Evolutionary conservation across 164 flowering plant genomes (phyloP).

Genomic region (Magnolia kwangsiensis): DNA sequence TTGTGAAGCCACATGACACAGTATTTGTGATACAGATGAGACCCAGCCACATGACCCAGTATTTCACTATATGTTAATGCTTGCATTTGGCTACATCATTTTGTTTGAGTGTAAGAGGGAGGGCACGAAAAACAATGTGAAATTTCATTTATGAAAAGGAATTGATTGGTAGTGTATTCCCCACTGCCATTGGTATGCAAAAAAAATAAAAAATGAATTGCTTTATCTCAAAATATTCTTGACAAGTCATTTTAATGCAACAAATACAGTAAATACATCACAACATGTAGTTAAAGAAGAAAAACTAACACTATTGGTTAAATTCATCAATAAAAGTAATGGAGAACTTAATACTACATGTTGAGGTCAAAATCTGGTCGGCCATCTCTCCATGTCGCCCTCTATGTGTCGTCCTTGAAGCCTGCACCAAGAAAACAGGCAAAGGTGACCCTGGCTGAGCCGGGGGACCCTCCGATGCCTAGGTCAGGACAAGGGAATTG

Average conservation of each 20-base stretch:
- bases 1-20: no score
- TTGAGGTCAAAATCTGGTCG: no score
- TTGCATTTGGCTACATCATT: background rate
- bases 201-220: no score
- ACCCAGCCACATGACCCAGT: no score
- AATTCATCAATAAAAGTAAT: conserved; percentile 1
- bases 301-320: background rate
- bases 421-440: no score
- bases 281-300: background rate
- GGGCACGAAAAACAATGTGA: conserved; percentile 1
- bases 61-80: background rate
- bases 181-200: background rate
- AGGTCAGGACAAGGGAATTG: no score
- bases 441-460: no score
- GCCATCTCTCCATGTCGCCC: no score
- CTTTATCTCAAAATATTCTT: background rate
- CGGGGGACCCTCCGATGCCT: no score
- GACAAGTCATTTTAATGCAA: background rate
- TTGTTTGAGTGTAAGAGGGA: background rate
- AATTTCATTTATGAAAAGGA: background rate
- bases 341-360: background rate
- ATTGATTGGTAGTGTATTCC: background rate
- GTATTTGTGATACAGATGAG: no score
- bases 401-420: no score
- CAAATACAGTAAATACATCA: background rate